Base-by-base conservation (phyloP, 352 stramenopile genomes). In the Chrysophaeum taylorii region DNA sequence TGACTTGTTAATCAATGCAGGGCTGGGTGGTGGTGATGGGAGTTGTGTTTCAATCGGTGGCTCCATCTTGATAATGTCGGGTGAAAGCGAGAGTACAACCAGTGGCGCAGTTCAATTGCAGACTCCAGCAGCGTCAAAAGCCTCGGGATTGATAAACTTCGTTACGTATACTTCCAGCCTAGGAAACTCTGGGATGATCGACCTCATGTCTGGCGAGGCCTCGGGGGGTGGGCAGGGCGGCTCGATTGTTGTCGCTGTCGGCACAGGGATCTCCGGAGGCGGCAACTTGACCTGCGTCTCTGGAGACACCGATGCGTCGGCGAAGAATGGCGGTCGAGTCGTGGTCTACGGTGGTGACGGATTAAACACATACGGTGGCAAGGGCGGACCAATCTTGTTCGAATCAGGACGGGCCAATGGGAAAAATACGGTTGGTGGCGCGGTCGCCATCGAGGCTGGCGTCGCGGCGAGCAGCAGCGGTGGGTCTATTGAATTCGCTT, bases 251-350 rank as follows among this genome's bases (percentile, higher is more conserved):
- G 25, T 84, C 29, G 16, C 23, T 31, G 76, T 77, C 42, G 72
- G 71, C 72, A 64, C 69, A 21, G 52, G 80, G 73, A 37, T 72
- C 61, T 67, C 37, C 12, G 76, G 72, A 1, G 64, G 73, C n/a
- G 76, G 76, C 33, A 27, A 76, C 42, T 31, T 83, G 15, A 23
- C 50, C 0, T 4, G 81, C n/a, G 38, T 53, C 18, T 78, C 80
- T 0, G 80, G 82, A 14, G 70, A 48, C 33, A 79, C 81, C 21
- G 38, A 68, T 71, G 61, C 64, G 23, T 45, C 54, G 75, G 71
- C 42, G 50, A 73, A 62, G 81, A 91, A 67, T 75, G 91, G 91
- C 35, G 91, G 90, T 52, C 72, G 80, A 41, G 68, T 93, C 18
- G 75, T 77, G 71, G 45, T 92, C 29, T 81, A 90, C 64, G 88